Percentiles rank a stretch among this genome's conserved stretches.
Evolutionary conservation across 257 asterid species (phyloP).

Genomic region (Nemophila menziesii): DNA sequence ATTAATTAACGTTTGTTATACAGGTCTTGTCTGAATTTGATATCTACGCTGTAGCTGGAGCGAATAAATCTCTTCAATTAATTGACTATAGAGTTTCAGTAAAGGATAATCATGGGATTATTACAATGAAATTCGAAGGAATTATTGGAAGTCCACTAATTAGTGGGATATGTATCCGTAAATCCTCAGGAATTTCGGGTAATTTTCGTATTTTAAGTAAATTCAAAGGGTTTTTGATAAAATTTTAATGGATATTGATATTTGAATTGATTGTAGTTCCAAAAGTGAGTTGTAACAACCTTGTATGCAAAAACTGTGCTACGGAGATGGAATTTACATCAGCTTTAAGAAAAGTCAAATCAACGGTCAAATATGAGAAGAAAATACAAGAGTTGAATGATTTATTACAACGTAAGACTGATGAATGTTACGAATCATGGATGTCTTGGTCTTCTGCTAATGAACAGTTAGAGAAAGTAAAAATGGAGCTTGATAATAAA

Average conservation of each 20-base stretch:
- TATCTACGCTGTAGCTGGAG: slow-evolving; percentile 80
- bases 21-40: slow-evolving; percentile 86
- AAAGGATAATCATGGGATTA: slow-evolving; percentile 52
- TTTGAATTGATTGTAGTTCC: slow-evolving; percentile 32
- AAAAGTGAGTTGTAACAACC: slow-evolving; percentile 23
- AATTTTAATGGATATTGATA: slow-evolving; percentile 3
- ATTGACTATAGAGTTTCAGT: slow-evolving; percentile 54
- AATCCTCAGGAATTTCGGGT: slow-evolving; percentile 44
- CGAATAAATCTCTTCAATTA: slow-evolving; percentile 80
- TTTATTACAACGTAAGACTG: slow-evolving; percentile 60
- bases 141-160: slow-evolving; percentile 66
- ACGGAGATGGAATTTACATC: slow-evolving; percentile 54
- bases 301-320: slow-evolving; percentile 61
- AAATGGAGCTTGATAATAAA: slow-evolving; percentile 88
- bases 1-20: slow-evolving; percentile 4
- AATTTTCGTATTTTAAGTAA: neutral
- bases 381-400: slow-evolving; percentile 62
- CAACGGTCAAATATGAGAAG: slow-evolving; percentile 66
- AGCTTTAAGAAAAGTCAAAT: slow-evolving; percentile 51
- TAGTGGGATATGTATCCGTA: slow-evolving; percentile 83
- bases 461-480: slow-evolving; percentile 66
- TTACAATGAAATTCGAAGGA: slow-evolving; percentile 68
- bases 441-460: slow-evolving; percentile 83
- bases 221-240: neutral
- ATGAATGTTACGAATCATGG: slow-evolving; percentile 96